Percentiles rank a stretch among this genome's conserved stretches.
phyloP scores from a whole-genome alignment of 2,329 filamentous ascomycete species.

The Graphiopsis chlorocephala region DNA sequence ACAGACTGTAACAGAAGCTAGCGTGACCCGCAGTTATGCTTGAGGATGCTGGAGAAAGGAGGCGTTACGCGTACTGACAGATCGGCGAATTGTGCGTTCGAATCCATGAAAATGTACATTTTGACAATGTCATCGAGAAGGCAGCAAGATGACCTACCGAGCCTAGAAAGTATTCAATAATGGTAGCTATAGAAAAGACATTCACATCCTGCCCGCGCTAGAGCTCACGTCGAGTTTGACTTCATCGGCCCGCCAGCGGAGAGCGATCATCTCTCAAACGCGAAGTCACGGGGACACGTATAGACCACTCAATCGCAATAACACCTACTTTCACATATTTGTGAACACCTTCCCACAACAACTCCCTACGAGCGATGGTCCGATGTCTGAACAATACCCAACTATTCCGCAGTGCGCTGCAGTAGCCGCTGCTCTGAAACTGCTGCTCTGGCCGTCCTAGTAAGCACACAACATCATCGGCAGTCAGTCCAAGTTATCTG shows the following conservation, averaged over 20 bases:
- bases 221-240: conserved; percentile 1
- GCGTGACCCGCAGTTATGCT: conserved; percentile 8
- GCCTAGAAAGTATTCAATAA: background rate
- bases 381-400: conserved; percentile 80
- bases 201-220: background rate
- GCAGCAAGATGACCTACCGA: background rate
- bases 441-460: conserved; percentile 93
- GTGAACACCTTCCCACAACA: background rate
- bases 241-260: conserved; percentile 5
- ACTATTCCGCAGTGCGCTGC: conserved; percentile 86
- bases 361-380: background rate
- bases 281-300: conserved; percentile 17
- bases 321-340: background rate
- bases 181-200: background rate
- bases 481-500: conserved; percentile 10
- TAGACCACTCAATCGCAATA: background rate
- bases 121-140: background rate
- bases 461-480: conserved; percentile 46
- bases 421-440: conserved; percentile 82
- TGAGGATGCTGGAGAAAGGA: conserved; percentile 8
- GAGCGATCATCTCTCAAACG: background rate
- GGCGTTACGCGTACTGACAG: conserved; percentile 12
- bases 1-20: conserved; percentile 12
- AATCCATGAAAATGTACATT: background rate
- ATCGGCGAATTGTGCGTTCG: background rate